Evolutionary conservation across 2,329 filamentous ascomycete genomes (phyloP).

Genomic region (Graphilbum fragrans): DNA sequence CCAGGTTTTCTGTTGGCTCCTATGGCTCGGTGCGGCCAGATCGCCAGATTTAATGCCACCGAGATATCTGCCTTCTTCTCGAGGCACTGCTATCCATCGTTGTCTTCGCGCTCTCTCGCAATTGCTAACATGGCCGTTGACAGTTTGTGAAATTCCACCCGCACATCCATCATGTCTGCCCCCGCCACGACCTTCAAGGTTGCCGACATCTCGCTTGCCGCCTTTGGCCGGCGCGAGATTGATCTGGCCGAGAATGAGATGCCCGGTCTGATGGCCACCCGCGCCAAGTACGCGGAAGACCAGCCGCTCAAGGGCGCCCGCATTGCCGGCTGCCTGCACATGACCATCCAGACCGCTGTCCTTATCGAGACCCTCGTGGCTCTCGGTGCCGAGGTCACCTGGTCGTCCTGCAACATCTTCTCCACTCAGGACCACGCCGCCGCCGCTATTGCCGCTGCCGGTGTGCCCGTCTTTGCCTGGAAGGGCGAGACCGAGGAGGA

Average conservation of each 20-base stretch:
- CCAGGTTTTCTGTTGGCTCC: too few relatives aligned
- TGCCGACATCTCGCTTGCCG: slow-evolving; percentile 92
- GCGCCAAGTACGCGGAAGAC: slow-evolving; percentile 79
- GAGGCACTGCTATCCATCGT: slow-evolving; percentile 13
- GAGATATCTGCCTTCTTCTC: too few relatives aligned
- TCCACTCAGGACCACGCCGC: slow-evolving; percentile 97
- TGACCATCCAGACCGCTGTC: slow-evolving; percentile 99
- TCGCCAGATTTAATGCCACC: too few relatives aligned
- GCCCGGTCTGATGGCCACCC: slow-evolving; percentile 95
- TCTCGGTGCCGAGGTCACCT: slow-evolving; percentile 96
- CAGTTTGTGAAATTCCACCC: not conserved
- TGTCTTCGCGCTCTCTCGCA: slow-evolving; percentile 13
- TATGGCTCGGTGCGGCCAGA: too few relatives aligned
- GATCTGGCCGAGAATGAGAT: slow-evolving; percentile 95
- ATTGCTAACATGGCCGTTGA: slow-evolving; percentile 4
- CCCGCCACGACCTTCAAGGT: slow-evolving; percentile 96
- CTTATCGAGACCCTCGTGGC: slow-evolving; percentile 94
- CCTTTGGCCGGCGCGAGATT: slow-evolving; percentile 98
- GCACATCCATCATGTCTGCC: slow-evolving; percentile 46
- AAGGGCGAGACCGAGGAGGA: slow-evolving; percentile 97
- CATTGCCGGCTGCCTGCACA: slow-evolving; percentile 97
- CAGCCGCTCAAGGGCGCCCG: slow-evolving; percentile 91
- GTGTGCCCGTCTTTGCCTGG: slow-evolving; percentile 74
- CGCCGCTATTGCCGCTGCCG: slow-evolving; percentile 86
- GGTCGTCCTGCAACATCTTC: slow-evolving; percentile 99